Evolutionary conservation across 768 basidiomycete genomes (phyloP), one percentile per base, ranked within the genome.

Genomic region (Suillus lakei): DNA sequence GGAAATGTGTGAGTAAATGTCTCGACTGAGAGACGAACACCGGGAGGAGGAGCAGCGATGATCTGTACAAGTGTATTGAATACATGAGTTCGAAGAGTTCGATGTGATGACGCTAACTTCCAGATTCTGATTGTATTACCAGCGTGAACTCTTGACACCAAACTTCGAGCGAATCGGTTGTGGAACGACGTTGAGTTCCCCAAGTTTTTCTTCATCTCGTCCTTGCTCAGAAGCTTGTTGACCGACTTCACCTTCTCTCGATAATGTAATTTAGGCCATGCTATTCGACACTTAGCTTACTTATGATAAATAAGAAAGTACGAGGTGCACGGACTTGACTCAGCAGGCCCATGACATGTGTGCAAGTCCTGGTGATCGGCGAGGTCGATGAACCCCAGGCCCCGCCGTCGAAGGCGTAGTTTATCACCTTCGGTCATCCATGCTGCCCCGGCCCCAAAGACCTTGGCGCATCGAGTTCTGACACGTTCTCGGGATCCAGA

Each of bases 231-330:
- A 28, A 15, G 34, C 23, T 41, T 21, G 7, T 66, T 65, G 44
- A 62, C 65, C 6, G 54, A 3, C 30, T 30, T 23, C 32, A 74
- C 55, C 53, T 48, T 68, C 30, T 70, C 69, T 50, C 70, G 58
- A 16, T 66, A 60, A 16, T 55, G 64, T 16, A 68, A 30, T 53
- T 60, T 26, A 23, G 73, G 69, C 67, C 73, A 72, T 21, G 55
- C 71, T 70, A 46, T 12, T 75, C 72, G 21, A 79, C 80, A 65
- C 21, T 85, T 77, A 68, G 83, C 84, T 38, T 78, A 79, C 84
- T 36, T 78, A 78, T 26, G 12, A 58, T 38, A 61, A 55, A 16
- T 39, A 10, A 32, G 26, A 10, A 39, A 39, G 38, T 26, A 28
- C 36, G 9, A 38, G 36, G 26, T 44, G 15, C 9, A 67, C 64